These are phyloP conservation scores for Boletus subparvulus DNA, from an alignment of 768 basidiomycete species.

Conservation along the genomic window DNA sequence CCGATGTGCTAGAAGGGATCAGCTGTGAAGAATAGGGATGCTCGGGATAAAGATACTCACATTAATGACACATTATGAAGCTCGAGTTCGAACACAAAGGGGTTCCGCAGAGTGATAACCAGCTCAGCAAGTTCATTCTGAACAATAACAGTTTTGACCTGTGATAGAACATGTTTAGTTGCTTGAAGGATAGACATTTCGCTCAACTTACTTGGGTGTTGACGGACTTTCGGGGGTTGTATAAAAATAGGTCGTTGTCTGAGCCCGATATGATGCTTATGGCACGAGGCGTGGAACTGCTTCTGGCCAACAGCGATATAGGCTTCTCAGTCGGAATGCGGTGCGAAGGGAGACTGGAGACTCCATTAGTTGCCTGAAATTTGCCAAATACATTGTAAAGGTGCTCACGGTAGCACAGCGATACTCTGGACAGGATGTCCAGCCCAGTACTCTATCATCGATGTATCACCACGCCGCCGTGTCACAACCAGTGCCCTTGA, in stretches of 20 bases:
- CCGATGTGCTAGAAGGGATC: constrained; percentile 65
- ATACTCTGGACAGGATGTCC: constrained; percentile 77
- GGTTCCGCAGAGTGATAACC: constrained; percentile 82
- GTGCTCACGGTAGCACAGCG: constrained; percentile 68
- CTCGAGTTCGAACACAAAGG: constrained; percentile 90
- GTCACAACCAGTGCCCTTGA: constrained; percentile 71
- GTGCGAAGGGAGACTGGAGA: constrained; percentile 61
- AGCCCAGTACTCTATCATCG: constrained; percentile 83
- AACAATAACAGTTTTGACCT: constrained; percentile 68
- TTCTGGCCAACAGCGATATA: constrained; percentile 49
- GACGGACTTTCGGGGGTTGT: constrained; percentile 76
- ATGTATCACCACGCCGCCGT: constrained; percentile 71
- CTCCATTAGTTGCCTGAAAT: constrained; percentile 1
- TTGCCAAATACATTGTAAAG: not conserved
- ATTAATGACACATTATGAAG: constrained; percentile 78
- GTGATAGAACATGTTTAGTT: not conserved
- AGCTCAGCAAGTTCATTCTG: constrained; percentile 85
- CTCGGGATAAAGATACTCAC: constrained; percentile 38
- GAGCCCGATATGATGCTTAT: constrained; percentile 54
- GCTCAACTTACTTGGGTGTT: constrained; percentile 51
- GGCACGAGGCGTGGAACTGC: constrained; percentile 37
- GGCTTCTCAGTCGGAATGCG: constrained; percentile 76
- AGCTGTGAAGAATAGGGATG: not conserved
- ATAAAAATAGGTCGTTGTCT: constrained; percentile 79
- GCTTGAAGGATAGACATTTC: not conserved